These are phyloP conservation scores for Zelopaecilomyces penicillatus DNA, from an alignment of 2,329 filamentous ascomycete genomes.

Conservation along the genomic window DNA sequence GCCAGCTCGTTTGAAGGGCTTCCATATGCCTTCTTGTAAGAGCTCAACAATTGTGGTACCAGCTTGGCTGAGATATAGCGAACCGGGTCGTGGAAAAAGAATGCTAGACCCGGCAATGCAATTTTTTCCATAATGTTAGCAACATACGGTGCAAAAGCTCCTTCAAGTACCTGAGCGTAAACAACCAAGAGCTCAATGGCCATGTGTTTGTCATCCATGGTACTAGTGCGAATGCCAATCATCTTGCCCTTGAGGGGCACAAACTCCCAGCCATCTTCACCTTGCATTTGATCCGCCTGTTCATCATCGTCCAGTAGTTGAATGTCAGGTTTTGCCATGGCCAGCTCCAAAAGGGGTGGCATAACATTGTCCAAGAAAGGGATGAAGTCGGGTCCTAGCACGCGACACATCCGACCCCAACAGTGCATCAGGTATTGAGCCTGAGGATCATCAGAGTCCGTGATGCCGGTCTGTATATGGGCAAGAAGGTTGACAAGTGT, in stretches of 20 bases:
- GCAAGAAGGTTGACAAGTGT: conserved; percentile 81
- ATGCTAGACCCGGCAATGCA: conserved; percentile 83
- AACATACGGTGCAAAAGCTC: conserved; percentile 84
- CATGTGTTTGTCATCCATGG: conserved; percentile 97
- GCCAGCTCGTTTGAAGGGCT: conserved; percentile 68
- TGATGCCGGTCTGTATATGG: conserved; percentile 77
- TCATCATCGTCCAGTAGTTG: conserved; percentile 94
- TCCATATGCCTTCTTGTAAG: conserved; percentile 88
- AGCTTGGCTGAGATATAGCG: conserved; percentile 91
- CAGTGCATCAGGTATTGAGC: conserved; percentile 96
- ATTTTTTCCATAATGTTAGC: conserved; percentile 94
- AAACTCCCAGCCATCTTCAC: conserved; percentile 95
- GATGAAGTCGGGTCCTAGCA: conserved; percentile 82
- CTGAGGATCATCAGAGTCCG: conserved; percentile 89
- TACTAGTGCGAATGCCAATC: conserved; percentile 95
- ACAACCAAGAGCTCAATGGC: conserved; percentile 98
- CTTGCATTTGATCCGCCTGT: conserved; percentile 82
- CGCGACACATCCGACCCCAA: conserved; percentile 97
- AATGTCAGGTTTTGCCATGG: conserved; percentile 92
- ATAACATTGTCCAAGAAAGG: conserved; percentile 90
- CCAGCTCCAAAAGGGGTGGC: conserved; percentile 83
- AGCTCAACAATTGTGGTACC: conserved; percentile 84
- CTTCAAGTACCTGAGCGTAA: conserved; percentile 93
- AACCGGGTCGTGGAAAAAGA: conserved; percentile 99
- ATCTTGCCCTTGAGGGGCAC: conserved; percentile 96